phyloP scores from a whole-genome alignment of 208 protist genomes.

The Leishmania braziliensis region DNA sequence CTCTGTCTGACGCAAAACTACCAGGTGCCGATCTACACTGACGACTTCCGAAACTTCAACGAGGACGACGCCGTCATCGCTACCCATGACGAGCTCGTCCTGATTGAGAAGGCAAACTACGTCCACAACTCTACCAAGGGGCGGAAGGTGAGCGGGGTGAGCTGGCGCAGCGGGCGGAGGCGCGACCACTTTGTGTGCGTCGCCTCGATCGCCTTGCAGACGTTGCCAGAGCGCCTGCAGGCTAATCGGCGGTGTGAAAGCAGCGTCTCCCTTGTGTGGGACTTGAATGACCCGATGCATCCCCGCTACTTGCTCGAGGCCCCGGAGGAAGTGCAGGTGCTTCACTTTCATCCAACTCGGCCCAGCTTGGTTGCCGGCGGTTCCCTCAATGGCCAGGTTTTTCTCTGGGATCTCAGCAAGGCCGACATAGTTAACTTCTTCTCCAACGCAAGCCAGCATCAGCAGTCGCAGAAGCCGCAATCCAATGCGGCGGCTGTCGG shows the following conservation, averaged over 20 bases:
- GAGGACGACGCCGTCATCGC: slow-evolving; percentile 91
- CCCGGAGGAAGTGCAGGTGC: slow-evolving; percentile 84
- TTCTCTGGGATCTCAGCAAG: slow-evolving; percentile 86
- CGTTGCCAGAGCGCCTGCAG: slow-evolving; percentile 77
- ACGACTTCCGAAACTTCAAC: slow-evolving; percentile 83
- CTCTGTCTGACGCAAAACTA: slow-evolving; percentile 87
- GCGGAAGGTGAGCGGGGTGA: slow-evolving; percentile 70
- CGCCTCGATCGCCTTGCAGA: slow-evolving; percentile 62
- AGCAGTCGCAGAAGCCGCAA: slow-evolving; percentile 16
- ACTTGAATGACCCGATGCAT: slow-evolving; percentile 91
- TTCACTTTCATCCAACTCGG: slow-evolving; percentile 85
- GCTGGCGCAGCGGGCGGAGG: slow-evolving; percentile 71
- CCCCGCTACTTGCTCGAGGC: slow-evolving; percentile 88
- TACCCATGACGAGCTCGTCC: slow-evolving; percentile 72
- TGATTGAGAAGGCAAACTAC: slow-evolving; percentile 90
- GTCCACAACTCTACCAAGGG: slow-evolving; percentile 83
- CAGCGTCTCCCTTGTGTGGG: slow-evolving; percentile 86
- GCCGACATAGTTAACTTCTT: slow-evolving; percentile 36
- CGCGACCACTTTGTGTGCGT: slow-evolving; percentile 84
- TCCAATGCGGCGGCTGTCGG: neutral
- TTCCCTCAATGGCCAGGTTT: slow-evolving; percentile 90
- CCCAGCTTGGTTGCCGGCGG: slow-evolving; percentile 86
- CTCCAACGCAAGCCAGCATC: slow-evolving; percentile 16
- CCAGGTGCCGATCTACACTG: slow-evolving; percentile 85
- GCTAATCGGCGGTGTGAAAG: slow-evolving; percentile 71